A percentile compares a stretch with the other conserved stretches of the same genome.
Conservation (phyloP, 2,329 filamentous ascomycete species). For the Botrytis sinoallii region DNA sequence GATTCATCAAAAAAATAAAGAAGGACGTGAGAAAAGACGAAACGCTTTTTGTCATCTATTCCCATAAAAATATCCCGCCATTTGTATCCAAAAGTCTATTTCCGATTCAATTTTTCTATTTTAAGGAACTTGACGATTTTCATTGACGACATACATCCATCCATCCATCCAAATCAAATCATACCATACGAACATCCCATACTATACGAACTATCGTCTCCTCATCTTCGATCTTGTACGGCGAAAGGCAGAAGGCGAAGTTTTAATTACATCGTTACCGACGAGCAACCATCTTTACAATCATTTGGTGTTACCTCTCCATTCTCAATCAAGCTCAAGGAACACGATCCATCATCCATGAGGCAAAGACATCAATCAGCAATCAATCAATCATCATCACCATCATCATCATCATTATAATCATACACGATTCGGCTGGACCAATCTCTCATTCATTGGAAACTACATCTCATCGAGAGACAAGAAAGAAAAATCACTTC, state of each 20-base stretch:
- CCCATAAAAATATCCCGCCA: background rate
- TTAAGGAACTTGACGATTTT: slow-evolving; percentile 1
- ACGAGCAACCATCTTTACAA: background rate
- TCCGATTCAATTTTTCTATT: slow-evolving; percentile 1
- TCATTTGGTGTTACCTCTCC: background rate
- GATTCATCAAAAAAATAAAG: background rate
- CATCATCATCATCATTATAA: background rate
- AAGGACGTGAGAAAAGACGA: background rate
- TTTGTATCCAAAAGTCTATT: background rate
- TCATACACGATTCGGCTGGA: slow-evolving; percentile 4
- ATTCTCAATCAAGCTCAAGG: slow-evolving; percentile 13
- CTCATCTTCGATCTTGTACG: background rate
- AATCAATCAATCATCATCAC: background rate
- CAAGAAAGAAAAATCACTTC: background rate
- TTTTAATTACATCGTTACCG: background rate
- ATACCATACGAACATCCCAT: background rate
- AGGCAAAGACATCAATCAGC: slow-evolving; percentile 1
- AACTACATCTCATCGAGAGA: background rate
- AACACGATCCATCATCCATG: slow-evolving; percentile 4
- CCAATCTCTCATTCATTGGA: slow-evolving; percentile 4
- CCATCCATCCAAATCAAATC: background rate
- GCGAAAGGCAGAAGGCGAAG: background rate
- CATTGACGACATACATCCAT: slow-evolving; percentile 3
- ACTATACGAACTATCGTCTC: background rate
- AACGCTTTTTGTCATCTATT: background rate